These are phyloP conservation scores for Naegleria lovaniensis DNA, from an alignment of 208 protist species.

Conservation along the genomic window DNA sequence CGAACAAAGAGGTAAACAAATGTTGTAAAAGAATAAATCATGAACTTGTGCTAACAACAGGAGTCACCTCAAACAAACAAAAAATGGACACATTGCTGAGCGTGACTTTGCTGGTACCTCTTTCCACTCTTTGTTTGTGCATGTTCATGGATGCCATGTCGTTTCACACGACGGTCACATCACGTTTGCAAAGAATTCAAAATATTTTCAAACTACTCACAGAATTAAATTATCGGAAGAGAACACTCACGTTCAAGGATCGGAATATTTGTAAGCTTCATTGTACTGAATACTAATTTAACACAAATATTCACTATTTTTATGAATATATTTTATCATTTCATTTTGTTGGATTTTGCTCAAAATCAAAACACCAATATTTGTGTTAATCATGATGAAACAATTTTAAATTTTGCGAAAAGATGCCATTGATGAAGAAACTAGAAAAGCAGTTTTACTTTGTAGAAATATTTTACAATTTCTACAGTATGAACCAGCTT, in stretches of 20 bases:
- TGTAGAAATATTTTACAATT: not conserved
- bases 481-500: not conserved
- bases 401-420: too few relatives aligned
- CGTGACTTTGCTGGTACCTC: not conserved
- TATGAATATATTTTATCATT: too few relatives aligned
- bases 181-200: not conserved
- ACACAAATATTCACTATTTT: too few relatives aligned
- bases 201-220: not conserved
- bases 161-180: not conserved
- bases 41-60: too few relatives aligned
- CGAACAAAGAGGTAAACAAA: not conserved
- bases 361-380: too few relatives aligned
- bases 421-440: not conserved
- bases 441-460: not conserved
- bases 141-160: not conserved
- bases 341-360: too few relatives aligned
- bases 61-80: too few relatives aligned
- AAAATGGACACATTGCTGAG: not conserved
- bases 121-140: not conserved
- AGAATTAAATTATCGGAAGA: not conserved
- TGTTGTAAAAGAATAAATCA: too few relatives aligned
- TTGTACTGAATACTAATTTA: too few relatives aligned
- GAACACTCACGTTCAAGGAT: not conserved
- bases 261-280: not conserved
- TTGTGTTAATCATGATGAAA: too few relatives aligned